phyloP scores from a whole-genome alignment of 371 early-diverging fungal genomes.

The Rhizopus stolonifer region DNA sequence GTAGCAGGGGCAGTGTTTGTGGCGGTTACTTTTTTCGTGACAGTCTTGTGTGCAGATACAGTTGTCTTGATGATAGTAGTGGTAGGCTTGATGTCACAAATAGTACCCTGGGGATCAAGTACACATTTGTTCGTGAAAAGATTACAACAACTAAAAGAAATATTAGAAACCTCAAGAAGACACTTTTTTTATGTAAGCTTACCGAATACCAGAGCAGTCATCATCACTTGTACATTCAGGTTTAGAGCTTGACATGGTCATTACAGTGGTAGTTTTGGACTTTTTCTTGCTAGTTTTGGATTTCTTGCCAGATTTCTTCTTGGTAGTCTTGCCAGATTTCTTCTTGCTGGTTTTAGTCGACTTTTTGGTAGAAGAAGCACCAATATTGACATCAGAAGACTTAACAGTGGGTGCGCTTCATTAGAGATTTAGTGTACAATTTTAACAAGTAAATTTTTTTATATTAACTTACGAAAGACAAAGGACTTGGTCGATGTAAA shows the following conservation, averaged over 20 bases:
- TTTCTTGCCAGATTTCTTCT: slow-evolving; percentile 1
- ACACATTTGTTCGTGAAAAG: slow-evolving; percentile 21
- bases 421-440: not conserved
- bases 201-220: slow-evolving; percentile 30
- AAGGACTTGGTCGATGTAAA: slow-evolving; percentile 23
- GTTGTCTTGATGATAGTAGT: slow-evolving; percentile 12
- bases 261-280: slow-evolving; percentile 9
- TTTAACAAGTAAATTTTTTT: too few relatives aligned
- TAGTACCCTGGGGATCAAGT: slow-evolving; percentile 22
- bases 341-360: not conserved
- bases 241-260: slow-evolving; percentile 8
- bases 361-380: slow-evolving; percentile 1
- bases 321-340: not conserved
- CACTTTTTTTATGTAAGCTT: not conserved
- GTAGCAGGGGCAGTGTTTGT: slow-evolving; percentile 3
- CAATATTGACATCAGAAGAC: not conserved
- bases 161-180: not conserved
- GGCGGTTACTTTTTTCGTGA: slow-evolving; percentile 7
- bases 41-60: slow-evolving; percentile 10
- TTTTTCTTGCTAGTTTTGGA: too few relatives aligned
- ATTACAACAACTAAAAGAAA: slow-evolving; percentile 22
- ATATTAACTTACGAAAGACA: slow-evolving; percentile 20
- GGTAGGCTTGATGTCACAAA: slow-evolving; percentile 21
- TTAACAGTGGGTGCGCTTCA: slow-evolving; percentile 13
- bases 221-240: slow-evolving; percentile 16